These are phyloP conservation scores for Pythium utonaiense DNA, from an alignment of 352 stramenopile genomes.

Conservation along the genomic window DNA sequence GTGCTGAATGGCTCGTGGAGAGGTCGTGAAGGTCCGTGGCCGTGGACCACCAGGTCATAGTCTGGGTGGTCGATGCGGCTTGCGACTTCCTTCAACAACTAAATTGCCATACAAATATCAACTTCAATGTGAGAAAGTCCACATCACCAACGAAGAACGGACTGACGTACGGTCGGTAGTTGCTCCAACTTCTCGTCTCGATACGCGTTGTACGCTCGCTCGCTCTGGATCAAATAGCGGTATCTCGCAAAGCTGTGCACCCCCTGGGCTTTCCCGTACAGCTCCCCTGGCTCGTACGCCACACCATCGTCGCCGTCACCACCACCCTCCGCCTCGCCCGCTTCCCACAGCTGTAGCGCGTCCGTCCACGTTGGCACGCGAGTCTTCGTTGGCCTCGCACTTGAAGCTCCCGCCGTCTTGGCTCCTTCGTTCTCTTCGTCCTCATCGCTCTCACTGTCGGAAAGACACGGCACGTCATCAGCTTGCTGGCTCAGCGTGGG, in stretches of 20 bases:
- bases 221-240: conserved; percentile 51
- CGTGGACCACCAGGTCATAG: conserved; percentile 45
- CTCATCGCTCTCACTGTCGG: conserved; percentile 76
- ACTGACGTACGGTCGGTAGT: conserved; percentile 52
- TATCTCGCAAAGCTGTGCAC: conserved; percentile 53
- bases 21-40: conserved; percentile 41
- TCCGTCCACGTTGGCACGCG: conserved; percentile 29
- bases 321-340: background rate
- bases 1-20: conserved; percentile 28
- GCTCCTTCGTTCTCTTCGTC: conserved; percentile 20
- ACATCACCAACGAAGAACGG: background rate
- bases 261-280: conserved; percentile 30
- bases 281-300: conserved; percentile 38
- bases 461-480: conserved; percentile 52
- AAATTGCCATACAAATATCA: conserved; percentile 16
- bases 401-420: background rate
- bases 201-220: conserved; percentile 50
- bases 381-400: background rate
- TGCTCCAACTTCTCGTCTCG: conserved; percentile 44
- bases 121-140: conserved; percentile 18
- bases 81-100: conserved; percentile 38
- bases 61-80: conserved; percentile 38
- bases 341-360: conserved; percentile 25
- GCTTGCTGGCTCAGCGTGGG: conserved; percentile 30
- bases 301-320: conserved; percentile 11